phyloP scores from a whole-genome alignment of 2,329 filamentous ascomycete genomes.

The Sporothrix brunneoviolacea region DNA sequence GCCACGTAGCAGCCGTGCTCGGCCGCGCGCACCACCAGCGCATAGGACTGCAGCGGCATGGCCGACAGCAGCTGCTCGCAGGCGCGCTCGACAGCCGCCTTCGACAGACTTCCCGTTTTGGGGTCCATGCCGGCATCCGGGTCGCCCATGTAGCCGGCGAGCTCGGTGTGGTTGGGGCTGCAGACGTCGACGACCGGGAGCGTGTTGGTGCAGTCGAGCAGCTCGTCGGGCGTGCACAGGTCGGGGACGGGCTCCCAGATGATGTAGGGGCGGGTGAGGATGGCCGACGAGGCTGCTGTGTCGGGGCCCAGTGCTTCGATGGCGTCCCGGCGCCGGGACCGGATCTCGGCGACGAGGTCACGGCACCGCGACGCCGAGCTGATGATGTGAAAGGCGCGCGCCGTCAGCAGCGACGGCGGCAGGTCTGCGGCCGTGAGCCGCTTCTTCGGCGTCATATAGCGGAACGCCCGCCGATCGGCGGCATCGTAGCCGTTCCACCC shows the following conservation, averaged over 20 bases:
- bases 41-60: slow-evolving; percentile 58
- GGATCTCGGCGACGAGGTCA: slow-evolving; percentile 66
- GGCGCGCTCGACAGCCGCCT: slow-evolving; percentile 46
- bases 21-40: slow-evolving; percentile 64
- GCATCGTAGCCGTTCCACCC: slow-evolving; percentile 86
- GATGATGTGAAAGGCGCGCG: slow-evolving; percentile 79
- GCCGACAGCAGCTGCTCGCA: slow-evolving; percentile 57
- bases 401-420: slow-evolving; percentile 56
- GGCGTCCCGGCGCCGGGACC: slow-evolving; percentile 37
- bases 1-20: slow-evolving; percentile 65
- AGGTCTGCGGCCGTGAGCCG: slow-evolving; percentile 71
- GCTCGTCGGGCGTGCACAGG: slow-evolving; percentile 65
- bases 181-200: slow-evolving; percentile 56
- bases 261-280: slow-evolving; percentile 55
- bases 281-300: background rate
- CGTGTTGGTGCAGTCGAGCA: slow-evolving; percentile 58
- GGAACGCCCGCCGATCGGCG: slow-evolving; percentile 59
- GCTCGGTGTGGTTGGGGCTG: slow-evolving; percentile 79
- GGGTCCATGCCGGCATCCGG: slow-evolving; percentile 47
- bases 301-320: slow-evolving; percentile 28
- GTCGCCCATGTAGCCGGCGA: slow-evolving; percentile 76
- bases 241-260: slow-evolving; percentile 96
- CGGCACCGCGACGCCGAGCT: slow-evolving; percentile 74
- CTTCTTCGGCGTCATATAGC: slow-evolving; percentile 80
- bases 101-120: slow-evolving; percentile 47